Conservation (phyloP, 192 early-diverging fungal species). For the Entomortierella lignicola region DNA sequence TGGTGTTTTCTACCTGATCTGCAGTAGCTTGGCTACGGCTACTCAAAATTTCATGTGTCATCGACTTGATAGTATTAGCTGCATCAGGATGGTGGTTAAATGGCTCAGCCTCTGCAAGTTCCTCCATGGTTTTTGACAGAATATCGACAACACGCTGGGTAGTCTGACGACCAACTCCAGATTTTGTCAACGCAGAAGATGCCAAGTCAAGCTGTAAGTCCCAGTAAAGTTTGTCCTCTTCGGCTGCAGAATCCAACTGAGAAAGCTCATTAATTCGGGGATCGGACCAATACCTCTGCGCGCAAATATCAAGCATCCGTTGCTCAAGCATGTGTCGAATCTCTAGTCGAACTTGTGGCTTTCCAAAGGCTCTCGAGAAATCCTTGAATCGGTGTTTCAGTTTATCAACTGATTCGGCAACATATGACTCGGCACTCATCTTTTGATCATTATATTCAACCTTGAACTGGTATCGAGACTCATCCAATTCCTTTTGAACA, state of each 20-base stretch:
- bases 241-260: slow-evolving; percentile 63
- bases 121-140: slow-evolving; percentile 84
- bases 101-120: slow-evolving; percentile 82
- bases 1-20: slow-evolving; percentile 98
- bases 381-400: slow-evolving; percentile 96
- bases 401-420: slow-evolving; percentile 92
- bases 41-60: slow-evolving; percentile 88
- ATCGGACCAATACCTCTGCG: slow-evolving; percentile 93
- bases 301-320: slow-evolving; percentile 90
- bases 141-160: slow-evolving; percentile 95
- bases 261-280: slow-evolving; percentile 74
- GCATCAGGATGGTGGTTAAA: slow-evolving; percentile 89
- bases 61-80: slow-evolving; percentile 79
- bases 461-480: slow-evolving; percentile 97
- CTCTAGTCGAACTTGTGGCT: slow-evolving; percentile 92
- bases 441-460: slow-evolving; percentile 98
- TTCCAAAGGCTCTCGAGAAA: slow-evolving; percentile 92
- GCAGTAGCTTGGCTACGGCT: slow-evolving; percentile 89
- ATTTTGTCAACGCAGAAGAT: slow-evolving; percentile 91
- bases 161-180: slow-evolving; percentile 90
- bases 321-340: slow-evolving; percentile 93
- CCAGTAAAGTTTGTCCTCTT: slow-evolving; percentile 81
- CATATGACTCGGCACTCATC: slow-evolving; percentile 96
- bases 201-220: slow-evolving; percentile 83
- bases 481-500: slow-evolving; percentile 94